Evolutionary conservation across 2,329 filamentous ascomycete species (phyloP), one percentile per base, ranked within the genome.

Genomic region (Botrytis paeoniae): DNA sequence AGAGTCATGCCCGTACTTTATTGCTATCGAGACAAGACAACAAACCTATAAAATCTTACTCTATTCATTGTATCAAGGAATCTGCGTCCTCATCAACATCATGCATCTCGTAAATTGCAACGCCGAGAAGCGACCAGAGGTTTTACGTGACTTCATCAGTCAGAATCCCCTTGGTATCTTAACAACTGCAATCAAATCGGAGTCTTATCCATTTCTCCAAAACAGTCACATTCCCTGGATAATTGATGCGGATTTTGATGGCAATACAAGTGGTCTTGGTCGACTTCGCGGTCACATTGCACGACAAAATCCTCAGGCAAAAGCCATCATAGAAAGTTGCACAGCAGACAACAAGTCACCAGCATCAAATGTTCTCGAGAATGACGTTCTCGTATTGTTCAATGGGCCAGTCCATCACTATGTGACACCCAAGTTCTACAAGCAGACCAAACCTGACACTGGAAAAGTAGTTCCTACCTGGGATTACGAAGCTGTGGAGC

Each of bases 401-500:
- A 91, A 85, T 63, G 84, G 84, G 0, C 83, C 85, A 0, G 79
- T 83, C 1, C 86, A 92, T 54, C 88, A 90, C 81, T 92, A 92
- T 76, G 86, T 92, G 8, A 91, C 90, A 0, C 89, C 90, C 0
- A 89, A 91, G 74, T 92, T 92, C 81, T 92, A 92, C 82, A 84
- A 82, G 18, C 85, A 89, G 75, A 92, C 90, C 1, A 92, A 92
- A 78, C 90, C 89, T 0, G 79, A 78, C 0, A 89, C 86, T 0
- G 90, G 86, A 18, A 92, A 92, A 76, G 90, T 92, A 0, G 90
- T 91, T 8, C 89, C 89, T 0, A 93, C 90, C 0, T 92, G 90
- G 91, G 89, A 93, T 80, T 93, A 92, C 77, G 84, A 88, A 0
- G 89, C 90, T 0, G 89, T 86, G 0, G 89, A 92, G 80, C 88